Base-by-base conservation (phyloP, 2,329 filamentous ascomycete species). In the Emergomyces africanus region DNA sequence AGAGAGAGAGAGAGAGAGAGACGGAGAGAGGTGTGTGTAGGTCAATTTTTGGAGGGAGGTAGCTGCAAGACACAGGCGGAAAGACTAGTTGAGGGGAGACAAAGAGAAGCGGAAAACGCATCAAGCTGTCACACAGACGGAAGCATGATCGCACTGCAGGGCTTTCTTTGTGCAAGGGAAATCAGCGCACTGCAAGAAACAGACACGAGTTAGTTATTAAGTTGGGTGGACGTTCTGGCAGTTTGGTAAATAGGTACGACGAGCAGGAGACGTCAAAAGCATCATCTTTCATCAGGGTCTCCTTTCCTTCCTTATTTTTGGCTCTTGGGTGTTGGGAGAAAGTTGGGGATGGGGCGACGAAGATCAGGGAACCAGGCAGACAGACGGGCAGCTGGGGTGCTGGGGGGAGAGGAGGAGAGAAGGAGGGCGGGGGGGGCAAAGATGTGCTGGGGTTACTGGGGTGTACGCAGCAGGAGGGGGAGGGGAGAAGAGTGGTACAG, bases 51-150 rank as follows among this genome's bases (percentile, higher is more conserved):
- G 23, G 44, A 62, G 54, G 53, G 54, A 23, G 8, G 33, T 18
- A 50, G 50, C 30, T 23, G 23, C 44, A 44, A 54, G 53, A 58
- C 56, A 61, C 62, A 64, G 63, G 62, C 58, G 57, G 61, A 58
- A 61, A 58, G 59, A 61, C 62, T 60, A 58, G n/a, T 62, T 57
- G 54, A 61, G 61, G 58, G 57, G 61, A 62, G 62, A 65, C 65
- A 64, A 63, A 67, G 64, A 64, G 64, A 64, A 64, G 60, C 63
- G 51, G 60, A 63, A 63, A 62, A 61, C 59, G 60, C 61, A 60
- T 61, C 59, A 60, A 64, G 60, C 58, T 59, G 64, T 64, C 61
- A 64, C 63, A 64, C 63, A 59, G 60, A 64, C 61, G 63, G 61
- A 61, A 64, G 62, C 64, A 63, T 63, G 64, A 60, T 64, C 63